A percentile compares a stretch with the other conserved stretches of the same genome.
These are phyloP conservation scores for Aspergillus sclerotioniger DNA, from an alignment of 495 filamentous ascomycete species.

Conservation along the genomic window DNA sequence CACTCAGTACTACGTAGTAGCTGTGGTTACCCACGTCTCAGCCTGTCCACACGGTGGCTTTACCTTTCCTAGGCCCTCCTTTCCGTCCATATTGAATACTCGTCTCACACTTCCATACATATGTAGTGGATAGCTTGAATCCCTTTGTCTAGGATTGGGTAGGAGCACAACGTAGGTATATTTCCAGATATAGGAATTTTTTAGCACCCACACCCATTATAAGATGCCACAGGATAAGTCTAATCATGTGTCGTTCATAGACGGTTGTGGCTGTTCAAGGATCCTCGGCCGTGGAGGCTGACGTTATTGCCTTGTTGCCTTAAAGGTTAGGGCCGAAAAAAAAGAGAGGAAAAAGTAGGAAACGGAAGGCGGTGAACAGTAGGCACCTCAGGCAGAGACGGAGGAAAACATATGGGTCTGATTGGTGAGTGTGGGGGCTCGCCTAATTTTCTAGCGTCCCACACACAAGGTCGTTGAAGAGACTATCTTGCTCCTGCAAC, in stretches of 20 bases:
- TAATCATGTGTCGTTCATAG: too few relatives aligned
- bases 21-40: too few relatives aligned
- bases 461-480: conserved; percentile 43
- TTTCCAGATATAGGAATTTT: too few relatives aligned
- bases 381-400: conserved; percentile 15
- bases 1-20: conserved; percentile 9
- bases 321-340: conserved; percentile 7
- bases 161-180: too few relatives aligned
- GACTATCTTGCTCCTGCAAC: conserved; percentile 36
- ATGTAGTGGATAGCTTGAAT: too few relatives aligned
- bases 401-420: background rate
- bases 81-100: too few relatives aligned
- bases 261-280: background rate
- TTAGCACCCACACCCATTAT: too few relatives aligned
- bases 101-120: too few relatives aligned
- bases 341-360: background rate
- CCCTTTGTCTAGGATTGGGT: too few relatives aligned
- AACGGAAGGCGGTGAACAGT: background rate
- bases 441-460: conserved; percentile 49
- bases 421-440: conserved; percentile 26
- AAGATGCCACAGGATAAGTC: too few relatives aligned
- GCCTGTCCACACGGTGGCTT: background rate
- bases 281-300: background rate
- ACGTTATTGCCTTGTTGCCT: conserved; percentile 13
- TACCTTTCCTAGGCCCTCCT: too few relatives aligned